Percentiles rank a stretch among this genome's conserved stretches.
phyloP scores from a whole-genome alignment of 192 early-diverging fungal species.

The Coemansia sp. region DNA sequence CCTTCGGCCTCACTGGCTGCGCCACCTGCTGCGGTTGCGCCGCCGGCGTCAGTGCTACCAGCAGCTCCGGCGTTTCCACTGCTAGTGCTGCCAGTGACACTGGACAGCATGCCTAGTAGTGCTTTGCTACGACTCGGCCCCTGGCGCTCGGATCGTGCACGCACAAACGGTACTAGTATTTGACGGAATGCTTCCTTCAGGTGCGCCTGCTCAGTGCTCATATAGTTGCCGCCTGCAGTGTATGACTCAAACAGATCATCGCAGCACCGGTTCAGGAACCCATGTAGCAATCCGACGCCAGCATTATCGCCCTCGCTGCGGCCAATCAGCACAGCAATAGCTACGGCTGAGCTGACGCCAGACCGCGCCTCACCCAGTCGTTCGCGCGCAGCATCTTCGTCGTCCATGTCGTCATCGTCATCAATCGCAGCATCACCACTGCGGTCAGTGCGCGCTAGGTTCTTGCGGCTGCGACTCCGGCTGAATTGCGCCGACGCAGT shows the following conservation, averaged over 20 bases:
- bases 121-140: slow-evolving; percentile 39
- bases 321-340: slow-evolving; percentile 49
- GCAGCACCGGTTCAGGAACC: slow-evolving; percentile 81
- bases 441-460: background rate
- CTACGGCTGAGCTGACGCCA: slow-evolving; percentile 44
- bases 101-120: slow-evolving; percentile 50
- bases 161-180: slow-evolving; percentile 52
- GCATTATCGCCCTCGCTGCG: slow-evolving; percentile 51
- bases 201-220: slow-evolving; percentile 71
- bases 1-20: slow-evolving; percentile 17
- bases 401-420: slow-evolving; percentile 44
- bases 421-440: slow-evolving; percentile 23
- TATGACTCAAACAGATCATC: slow-evolving; percentile 96
- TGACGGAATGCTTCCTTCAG: slow-evolving; percentile 65
- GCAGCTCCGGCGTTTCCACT: slow-evolving; percentile 5
- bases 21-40: background rate
- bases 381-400: slow-evolving; percentile 42
- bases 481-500: slow-evolving; percentile 51
- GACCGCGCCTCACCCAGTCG: slow-evolving; percentile 45
- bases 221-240: slow-evolving; percentile 83
- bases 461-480: slow-evolving; percentile 50
- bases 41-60: background rate
- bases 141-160: slow-evolving; percentile 40
- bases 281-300: slow-evolving; percentile 57
- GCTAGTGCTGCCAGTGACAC: slow-evolving; percentile 20